Evolutionary conservation across 306 rosid species (phyloP), one percentile per base, ranked within the genome.

Genomic region (Prunus padus): DNA sequence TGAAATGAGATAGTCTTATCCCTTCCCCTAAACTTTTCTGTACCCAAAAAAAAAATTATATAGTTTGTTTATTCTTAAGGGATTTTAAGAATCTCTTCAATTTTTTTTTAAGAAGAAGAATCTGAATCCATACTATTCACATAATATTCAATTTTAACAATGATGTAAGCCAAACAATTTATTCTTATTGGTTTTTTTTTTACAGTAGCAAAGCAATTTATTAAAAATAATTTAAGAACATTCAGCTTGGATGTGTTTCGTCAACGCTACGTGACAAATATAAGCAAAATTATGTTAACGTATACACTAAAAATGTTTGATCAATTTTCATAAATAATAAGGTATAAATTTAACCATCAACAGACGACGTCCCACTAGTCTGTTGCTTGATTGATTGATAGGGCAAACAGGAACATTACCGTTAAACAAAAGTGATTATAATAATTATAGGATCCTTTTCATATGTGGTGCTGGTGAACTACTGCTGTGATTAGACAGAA

Each of bases 401-500:
- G 31, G 71, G 73, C 9, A 46, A 54, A 65, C 20, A 61, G 42
- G 5, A 61, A 61, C 28, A 28, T 10, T 28, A 61, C 42, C 22
- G 51, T 61, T 74, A 55, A 61, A 62, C 22, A 10, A 72, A 72
- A 72, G 77, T 26, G 62, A 26, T 8, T 45, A 18, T 20, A n/a
- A 66, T 72, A 40, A 46, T 65, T 55, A 45, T 64, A 31, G 55
- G 22, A n/a, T 4, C 23, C 40, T 33, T 33, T 31, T 33, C 8
- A 33, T 33, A 33, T 6, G 40, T 33, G 40, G 8, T 33, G 40
- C 40, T 1, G 8, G 40, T 33, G 40, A 33, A 33, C 40, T 33
- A 33, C 40, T 33, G 82, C 56, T 47, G 22, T 66, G 42, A 54
- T 37, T 26, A 60, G 64, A 20, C 14, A 77, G 44, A 64, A 77